Percentiles rank a stretch among this genome's conserved stretches.
Conservation (phyloP, 257 asterid genomes). For the Solanum medicagineum region DNA sequence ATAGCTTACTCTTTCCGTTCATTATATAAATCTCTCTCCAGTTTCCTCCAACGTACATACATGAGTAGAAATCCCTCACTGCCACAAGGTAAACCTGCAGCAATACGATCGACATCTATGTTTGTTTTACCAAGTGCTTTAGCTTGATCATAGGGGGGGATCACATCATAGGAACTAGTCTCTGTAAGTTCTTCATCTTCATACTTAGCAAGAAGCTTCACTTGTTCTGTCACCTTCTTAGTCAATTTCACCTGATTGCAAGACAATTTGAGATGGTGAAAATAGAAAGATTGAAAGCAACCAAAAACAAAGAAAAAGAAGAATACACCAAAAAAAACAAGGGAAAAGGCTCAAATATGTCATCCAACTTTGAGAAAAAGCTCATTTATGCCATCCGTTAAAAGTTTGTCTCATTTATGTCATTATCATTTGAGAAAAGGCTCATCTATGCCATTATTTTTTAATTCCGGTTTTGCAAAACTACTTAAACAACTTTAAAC, state of each 20-base stretch:
- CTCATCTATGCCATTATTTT: too few relatives aligned
- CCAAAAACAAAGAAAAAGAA: not conserved
- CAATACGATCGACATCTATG: conserved; percentile 87
- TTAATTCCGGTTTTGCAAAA: too few relatives aligned
- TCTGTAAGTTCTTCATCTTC: conserved; percentile 78
- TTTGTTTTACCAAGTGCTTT: conserved; percentile 97
- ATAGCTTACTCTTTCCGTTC: conserved; percentile 76
- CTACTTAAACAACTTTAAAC: too few relatives aligned
- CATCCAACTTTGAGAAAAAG: too few relatives aligned
- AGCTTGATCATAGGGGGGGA: conserved; percentile 96
- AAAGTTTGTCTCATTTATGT: too few relatives aligned
- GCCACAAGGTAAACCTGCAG: conserved; percentile 97
- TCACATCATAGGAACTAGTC: conserved; percentile 52
- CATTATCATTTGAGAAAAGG: too few relatives aligned
- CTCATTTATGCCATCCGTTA: too few relatives aligned
- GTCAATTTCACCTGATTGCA: conserved; percentile 57
- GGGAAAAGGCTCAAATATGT: too few relatives aligned
- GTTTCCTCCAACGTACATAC: conserved; percentile 99
- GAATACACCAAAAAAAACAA: not conserved
- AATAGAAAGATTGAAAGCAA: not conserved
- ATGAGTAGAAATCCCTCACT: conserved; percentile 96
- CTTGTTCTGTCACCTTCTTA: conserved; percentile 92
- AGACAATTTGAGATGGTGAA: not conserved
- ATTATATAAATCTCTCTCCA: conserved; percentile 78
- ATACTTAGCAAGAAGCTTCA: conserved; percentile 59